A percentile compares a stretch with the other conserved stretches of the same genome.
Evolutionary conservation across 208 protist genomes (phyloP).

Genomic region (Porcisia hertigi): DNA sequence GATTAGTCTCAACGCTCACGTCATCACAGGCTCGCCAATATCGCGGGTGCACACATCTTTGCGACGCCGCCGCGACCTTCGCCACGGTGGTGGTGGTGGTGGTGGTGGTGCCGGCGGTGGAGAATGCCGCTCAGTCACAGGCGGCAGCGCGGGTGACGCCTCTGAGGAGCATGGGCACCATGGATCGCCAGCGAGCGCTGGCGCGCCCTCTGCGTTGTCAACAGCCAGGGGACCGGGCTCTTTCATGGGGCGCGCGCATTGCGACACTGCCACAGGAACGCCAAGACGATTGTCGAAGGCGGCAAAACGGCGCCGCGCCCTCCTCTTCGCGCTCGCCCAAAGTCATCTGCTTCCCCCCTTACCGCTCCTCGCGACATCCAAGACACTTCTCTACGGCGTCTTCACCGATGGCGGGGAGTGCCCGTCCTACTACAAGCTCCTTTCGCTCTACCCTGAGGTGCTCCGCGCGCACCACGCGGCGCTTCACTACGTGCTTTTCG

Average conservation of each 20-base stretch:
- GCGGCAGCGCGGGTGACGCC: not conserved
- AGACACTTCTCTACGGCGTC: conserved; percentile 58
- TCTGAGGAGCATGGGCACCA: not conserved
- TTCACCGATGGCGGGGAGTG: conserved; percentile 68
- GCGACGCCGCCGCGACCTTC: conserved; percentile 24
- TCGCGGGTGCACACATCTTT: conserved; percentile 21
- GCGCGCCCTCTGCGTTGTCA: not conserved
- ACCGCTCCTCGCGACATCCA: conserved; percentile 26
- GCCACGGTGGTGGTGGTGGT: not conserved
- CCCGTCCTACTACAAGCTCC: conserved; percentile 66
- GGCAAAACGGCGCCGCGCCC: conserved; percentile 30
- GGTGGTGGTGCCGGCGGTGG: conserved; percentile 3
- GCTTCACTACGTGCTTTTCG: conserved; percentile 69
- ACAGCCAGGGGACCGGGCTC: not conserved
- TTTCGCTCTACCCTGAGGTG: conserved; percentile 63
- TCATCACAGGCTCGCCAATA: conserved; percentile 14
- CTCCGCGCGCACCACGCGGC: conserved; percentile 70
- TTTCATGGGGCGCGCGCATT: not conserved
- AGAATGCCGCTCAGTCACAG: not conserved
- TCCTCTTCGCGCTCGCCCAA: conserved; percentile 47
- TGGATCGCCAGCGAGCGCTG: not conserved
- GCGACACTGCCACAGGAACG: not conserved
- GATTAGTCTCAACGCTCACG: conserved; percentile 16
- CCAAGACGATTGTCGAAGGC: conserved; percentile 13
- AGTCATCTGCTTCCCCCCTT: conserved; percentile 36